Percentiles rank a stretch among this genome's conserved stretches.
Conservation (phyloP, 148 eudicot genomes). For the Beta vulgaris region DNA sequence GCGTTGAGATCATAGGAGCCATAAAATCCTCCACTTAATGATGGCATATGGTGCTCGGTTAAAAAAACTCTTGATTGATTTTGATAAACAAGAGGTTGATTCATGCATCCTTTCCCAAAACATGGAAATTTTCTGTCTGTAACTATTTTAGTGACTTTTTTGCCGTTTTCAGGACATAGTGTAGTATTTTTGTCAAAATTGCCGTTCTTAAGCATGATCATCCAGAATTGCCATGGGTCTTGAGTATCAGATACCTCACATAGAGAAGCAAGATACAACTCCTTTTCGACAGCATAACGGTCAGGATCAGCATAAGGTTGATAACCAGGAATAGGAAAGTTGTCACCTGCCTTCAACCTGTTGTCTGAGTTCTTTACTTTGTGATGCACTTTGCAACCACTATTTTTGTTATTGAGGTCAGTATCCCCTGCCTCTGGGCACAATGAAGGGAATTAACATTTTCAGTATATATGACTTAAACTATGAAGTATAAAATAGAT, state of each 20-base stretch:
- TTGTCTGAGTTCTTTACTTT: slow-evolving; percentile 32
- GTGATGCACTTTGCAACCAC: slow-evolving; percentile 30
- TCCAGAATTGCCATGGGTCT: slow-evolving; percentile 37
- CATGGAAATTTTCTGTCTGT: slow-evolving; percentile 32
- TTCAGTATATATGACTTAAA: neutral
- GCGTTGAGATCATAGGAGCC: slow-evolving; percentile 38
- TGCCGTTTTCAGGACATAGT: slow-evolving; percentile 38
- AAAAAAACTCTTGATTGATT: slow-evolving; percentile 16
- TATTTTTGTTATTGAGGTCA: neutral
- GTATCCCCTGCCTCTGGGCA: slow-evolving; percentile 13
- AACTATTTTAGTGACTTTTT: slow-evolving; percentile 25
- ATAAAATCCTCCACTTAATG: slow-evolving; percentile 27
- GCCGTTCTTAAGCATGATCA: slow-evolving; percentile 42
- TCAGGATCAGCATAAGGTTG: slow-evolving; percentile 28
- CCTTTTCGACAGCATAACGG: slow-evolving; percentile 37
- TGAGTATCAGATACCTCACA: slow-evolving; percentile 25
- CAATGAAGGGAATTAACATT: neutral
- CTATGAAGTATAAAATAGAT: neutral
- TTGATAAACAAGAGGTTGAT: slow-evolving; percentile 36
- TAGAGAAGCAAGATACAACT: slow-evolving; percentile 31
- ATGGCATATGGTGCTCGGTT: neutral
- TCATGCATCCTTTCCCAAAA: slow-evolving; percentile 44
- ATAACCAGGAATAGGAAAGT: slow-evolving; percentile 29
- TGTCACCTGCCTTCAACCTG: slow-evolving; percentile 31
- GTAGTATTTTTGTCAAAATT: slow-evolving; percentile 35